Conservation (phyloP, 441 rosid genomes). For the Mallotus repandus region DNA sequence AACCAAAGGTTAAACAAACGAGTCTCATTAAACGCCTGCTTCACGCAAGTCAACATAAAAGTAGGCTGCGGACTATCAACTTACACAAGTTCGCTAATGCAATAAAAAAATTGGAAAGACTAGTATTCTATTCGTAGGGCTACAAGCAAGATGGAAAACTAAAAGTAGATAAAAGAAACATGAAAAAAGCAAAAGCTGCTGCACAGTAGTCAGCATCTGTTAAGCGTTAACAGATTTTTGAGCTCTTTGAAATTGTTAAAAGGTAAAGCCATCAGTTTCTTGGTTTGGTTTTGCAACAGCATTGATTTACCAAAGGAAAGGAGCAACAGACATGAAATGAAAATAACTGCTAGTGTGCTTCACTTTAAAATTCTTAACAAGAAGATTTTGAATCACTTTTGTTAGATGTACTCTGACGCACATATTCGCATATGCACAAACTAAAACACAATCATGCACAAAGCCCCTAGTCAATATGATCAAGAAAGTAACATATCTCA, state of each 20-base stretch:
- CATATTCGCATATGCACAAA: background rate
- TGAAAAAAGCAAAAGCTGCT: background rate
- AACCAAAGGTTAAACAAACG: background rate
- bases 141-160: background rate
- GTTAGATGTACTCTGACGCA: background rate
- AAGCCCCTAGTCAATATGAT: background rate
- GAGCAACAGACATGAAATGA: too few relatives aligned
- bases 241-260: background rate
- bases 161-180: slow-evolving; percentile 6
- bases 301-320: background rate
- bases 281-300: background rate
- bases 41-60: background rate
- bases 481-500: background rate
- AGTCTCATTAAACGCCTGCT: background rate
- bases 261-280: background rate
- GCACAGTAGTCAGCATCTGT: background rate
- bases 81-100: background rate
- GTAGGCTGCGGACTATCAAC: background rate
- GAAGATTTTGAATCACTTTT: background rate
- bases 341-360: background rate
- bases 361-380: background rate
- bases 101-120: background rate
- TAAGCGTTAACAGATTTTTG: background rate
- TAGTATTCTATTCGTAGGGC: background rate
- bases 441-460: background rate